Percentiles rank a stretch among this genome's conserved stretches.
phyloP scores from a whole-genome alignment of 306 rosid species.

The Quercus variabilis region DNA sequence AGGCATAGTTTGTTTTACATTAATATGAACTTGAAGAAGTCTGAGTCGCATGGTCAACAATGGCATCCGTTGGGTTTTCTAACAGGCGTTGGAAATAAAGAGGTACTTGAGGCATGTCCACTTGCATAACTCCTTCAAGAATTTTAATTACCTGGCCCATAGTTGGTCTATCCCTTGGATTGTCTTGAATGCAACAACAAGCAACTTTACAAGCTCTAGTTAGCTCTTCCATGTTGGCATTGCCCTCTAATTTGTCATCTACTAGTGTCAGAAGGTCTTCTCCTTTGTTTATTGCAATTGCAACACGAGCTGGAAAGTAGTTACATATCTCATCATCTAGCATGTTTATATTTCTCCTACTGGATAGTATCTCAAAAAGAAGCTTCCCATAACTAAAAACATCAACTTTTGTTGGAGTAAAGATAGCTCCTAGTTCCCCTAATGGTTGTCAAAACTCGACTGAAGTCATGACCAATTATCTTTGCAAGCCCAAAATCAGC shows the following conservation, averaged over 20 bases:
- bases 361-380: constrained; percentile 42
- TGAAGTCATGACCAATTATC: constrained; percentile 46
- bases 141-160: constrained; percentile 53
- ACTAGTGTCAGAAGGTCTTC: constrained; percentile 22
- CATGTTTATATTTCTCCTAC: constrained; percentile 44
- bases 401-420: constrained; percentile 42
- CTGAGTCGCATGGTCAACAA: no score
- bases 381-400: constrained; percentile 56
- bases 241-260: constrained; percentile 34
- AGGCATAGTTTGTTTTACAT: no score
- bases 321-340: constrained; percentile 25
- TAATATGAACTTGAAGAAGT: no score
- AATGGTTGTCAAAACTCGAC: constrained; percentile 52
- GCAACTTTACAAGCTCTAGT: constrained; percentile 35
- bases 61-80: no score
- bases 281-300: constrained; percentile 29
- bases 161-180: constrained; percentile 42
- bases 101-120: constrained; percentile 7
- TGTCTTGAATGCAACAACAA: constrained; percentile 52
- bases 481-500: constrained; percentile 67
- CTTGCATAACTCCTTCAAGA: constrained; percentile 40
- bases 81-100: no score
- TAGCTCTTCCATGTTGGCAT: constrained; percentile 35
- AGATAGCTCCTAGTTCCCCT: constrained; percentile 70
- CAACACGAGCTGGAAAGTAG: constrained; percentile 36